Percentiles rank a stretch among this genome's conserved stretches.
Conservation (phyloP, 1,139 yeast species). For the Debaryomycetaceae sp. region DNA sequence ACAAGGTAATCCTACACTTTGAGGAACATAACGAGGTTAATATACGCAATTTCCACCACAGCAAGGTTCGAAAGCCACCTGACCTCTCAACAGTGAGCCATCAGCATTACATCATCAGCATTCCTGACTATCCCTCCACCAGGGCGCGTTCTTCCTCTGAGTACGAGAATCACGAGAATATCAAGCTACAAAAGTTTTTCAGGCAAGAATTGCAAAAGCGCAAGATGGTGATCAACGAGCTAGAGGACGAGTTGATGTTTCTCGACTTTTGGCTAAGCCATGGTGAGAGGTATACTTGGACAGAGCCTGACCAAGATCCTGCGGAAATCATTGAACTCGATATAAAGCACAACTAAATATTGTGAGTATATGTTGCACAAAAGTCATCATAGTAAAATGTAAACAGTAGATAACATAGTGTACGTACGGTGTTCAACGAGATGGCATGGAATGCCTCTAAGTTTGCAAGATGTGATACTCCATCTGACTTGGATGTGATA, state of each 20-base stretch:
- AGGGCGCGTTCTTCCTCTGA: constrained; percentile 1
- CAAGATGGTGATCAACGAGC: constrained; percentile 29
- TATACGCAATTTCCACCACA: constrained; percentile 35
- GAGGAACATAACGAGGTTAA: constrained; percentile 42
- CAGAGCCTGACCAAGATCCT: constrained; percentile 49
- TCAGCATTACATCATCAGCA: constrained; percentile 27
- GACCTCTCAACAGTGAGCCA: constrained; percentile 16
- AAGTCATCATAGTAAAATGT: neutral
- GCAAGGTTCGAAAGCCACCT: constrained; percentile 23
- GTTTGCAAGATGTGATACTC: constrained; percentile 15
- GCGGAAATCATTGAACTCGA: constrained; percentile 24
- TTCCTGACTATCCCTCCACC: constrained; percentile 12
- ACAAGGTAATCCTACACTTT: constrained; percentile 32
- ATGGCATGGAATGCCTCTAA: constrained; percentile 1
- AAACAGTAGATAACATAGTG: neutral
- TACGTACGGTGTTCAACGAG: neutral
- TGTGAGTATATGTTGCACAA: neutral
- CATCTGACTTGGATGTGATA: constrained; percentile 23
- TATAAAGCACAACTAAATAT: constrained; percentile 2
- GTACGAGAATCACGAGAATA: constrained; percentile 8
- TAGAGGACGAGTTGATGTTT: constrained; percentile 34
- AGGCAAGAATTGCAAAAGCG: constrained; percentile 24
- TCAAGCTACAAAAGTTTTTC: constrained; percentile 18
- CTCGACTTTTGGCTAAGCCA: constrained; percentile 35
- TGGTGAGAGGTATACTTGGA: constrained; percentile 42